Evolutionary conservation across 106 monocot species (phyloP), one percentile per base, ranked within the genome.

Genomic region (Alisma plantagoaquatica): DNA sequence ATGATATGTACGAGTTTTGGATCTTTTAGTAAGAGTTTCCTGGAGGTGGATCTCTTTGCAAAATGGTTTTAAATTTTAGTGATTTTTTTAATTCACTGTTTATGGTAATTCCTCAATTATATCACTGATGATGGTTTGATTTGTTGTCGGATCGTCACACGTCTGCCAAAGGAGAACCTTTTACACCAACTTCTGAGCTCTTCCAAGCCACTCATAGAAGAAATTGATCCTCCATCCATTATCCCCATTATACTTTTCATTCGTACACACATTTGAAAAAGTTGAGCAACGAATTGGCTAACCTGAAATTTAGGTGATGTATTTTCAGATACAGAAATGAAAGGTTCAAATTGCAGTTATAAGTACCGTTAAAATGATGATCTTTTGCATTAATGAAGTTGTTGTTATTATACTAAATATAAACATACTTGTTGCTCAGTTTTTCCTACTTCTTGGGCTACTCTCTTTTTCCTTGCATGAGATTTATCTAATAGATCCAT

Each of bases 241-340:
- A 55, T 75, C 9, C 87, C 94, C 87, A 94, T 58, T 47, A 94
- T 59, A 52, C 87, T 94, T 66, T 94, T 87, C 94, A 94, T 94
- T 6, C 80, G 70, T 11, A 74, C 83, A 25, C 94, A 80, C 94
- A 94, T 94, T 70, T 84, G 79, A 54, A 94, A 94, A 41, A 94
- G 83, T 61, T 94, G 94, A 23, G 87, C 87, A 27, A 94, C 84
- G 52, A 94, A 78, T 75, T 94, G 87, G 61, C 87, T 84, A 47
- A 94, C 94, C 94, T 94, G 56, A 74, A 47, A 66, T 38, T 38
- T 7, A 7, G 9, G 14, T 6, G 6, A 14, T 38, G 9, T 7
- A 38, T 7, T 7, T 38, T 14, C 6, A 38, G 6, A 14, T 7
- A 38, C 9, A 14, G 14, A 6, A 38, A 38, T 6, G 14, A 7